A percentile compares a stretch with the other conserved stretches of the same genome.
Conservation (phyloP, 495 filamentous ascomycete species). For the Tetracladium setigerum region DNA sequence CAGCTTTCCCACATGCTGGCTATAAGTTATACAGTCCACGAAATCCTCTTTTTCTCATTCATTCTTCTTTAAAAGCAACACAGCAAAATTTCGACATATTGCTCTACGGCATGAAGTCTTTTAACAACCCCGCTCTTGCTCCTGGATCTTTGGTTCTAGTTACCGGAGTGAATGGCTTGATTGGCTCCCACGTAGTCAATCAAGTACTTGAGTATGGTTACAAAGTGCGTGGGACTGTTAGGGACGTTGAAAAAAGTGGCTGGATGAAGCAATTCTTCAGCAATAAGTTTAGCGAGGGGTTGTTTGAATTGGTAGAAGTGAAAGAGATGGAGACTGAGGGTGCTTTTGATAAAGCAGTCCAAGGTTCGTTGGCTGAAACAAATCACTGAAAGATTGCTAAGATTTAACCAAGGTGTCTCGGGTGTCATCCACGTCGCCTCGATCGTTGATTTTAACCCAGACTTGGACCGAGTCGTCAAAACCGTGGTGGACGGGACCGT, state of each 20-base stretch:
- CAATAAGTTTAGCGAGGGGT: constrained; percentile 28
- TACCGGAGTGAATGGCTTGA: constrained; percentile 50
- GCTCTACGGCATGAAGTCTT: no score
- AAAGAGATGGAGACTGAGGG: constrained; percentile 28
- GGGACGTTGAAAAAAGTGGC: constrained; percentile 28
- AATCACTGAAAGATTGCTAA: no score
- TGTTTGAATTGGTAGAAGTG: constrained; percentile 31
- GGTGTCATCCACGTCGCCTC: constrained; percentile 40
- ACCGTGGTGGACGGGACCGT: constrained; percentile 28
- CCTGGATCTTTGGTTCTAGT: no score
- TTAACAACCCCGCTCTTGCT: no score
- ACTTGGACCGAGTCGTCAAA: constrained; percentile 38
- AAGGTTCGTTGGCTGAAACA: constrained; percentile 25
- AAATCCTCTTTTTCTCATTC: no score
- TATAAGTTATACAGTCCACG: no score
- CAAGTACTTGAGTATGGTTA: constrained; percentile 42
- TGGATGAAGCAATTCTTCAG: constrained; percentile 36
- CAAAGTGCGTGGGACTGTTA: constrained; percentile 45
- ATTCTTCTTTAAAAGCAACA: no score
- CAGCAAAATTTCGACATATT: no score
- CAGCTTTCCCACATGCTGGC: no score
- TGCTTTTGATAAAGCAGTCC: constrained; percentile 34
- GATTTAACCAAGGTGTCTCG: constrained; percentile 13
- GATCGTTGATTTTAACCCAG: constrained; percentile 27
- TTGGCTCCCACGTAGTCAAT: constrained; percentile 43